Evolutionary conservation across 2,329 filamentous ascomycete genomes (phyloP).

Genomic region (Nemania abortiva): DNA sequence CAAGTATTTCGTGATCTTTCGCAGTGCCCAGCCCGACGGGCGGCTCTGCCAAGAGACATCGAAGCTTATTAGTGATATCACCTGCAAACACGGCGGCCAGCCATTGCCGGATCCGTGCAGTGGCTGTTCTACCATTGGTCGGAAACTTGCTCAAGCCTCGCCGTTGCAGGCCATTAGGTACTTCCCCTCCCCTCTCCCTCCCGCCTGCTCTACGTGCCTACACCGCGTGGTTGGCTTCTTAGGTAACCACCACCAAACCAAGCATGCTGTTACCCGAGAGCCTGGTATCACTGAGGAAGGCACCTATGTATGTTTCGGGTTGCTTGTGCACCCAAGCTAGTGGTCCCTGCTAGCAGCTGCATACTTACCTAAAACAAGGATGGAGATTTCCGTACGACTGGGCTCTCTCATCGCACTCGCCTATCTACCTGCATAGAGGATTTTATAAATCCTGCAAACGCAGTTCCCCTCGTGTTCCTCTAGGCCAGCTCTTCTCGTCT

Average conservation of each 20-base stretch:
- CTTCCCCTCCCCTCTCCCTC: background rate
- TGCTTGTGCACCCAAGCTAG: too few relatives aligned
- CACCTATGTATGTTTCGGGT: background rate
- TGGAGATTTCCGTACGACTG: too few relatives aligned
- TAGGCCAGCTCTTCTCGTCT: slow-evolving; percentile 2
- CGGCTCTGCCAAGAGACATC: slow-evolving; percentile 15
- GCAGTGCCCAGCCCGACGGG: slow-evolving; percentile 17
- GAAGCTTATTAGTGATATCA: slow-evolving; percentile 1
- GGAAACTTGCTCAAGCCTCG: slow-evolving; percentile 34
- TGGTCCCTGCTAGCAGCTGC: too few relatives aligned
- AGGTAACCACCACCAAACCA: background rate
- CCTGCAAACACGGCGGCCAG: background rate
- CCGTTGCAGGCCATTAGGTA: background rate
- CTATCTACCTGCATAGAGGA: background rate
- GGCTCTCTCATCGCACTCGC: background rate
- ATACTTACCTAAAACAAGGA: too few relatives aligned
- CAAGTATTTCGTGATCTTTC: slow-evolving; percentile 29
- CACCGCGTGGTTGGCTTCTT: background rate
- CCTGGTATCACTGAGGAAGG: background rate
- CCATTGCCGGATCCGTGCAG: slow-evolving; percentile 30
- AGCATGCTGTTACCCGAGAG: slow-evolving; percentile 13
- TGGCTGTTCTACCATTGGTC: slow-evolving; percentile 18
- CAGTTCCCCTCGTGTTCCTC: background rate
- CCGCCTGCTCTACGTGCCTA: background rate
- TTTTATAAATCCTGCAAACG: slow-evolving; percentile 20